Conservation (phyloP, 2,329 filamentous ascomycete species). For the Alternaria ethzedia region DNA sequence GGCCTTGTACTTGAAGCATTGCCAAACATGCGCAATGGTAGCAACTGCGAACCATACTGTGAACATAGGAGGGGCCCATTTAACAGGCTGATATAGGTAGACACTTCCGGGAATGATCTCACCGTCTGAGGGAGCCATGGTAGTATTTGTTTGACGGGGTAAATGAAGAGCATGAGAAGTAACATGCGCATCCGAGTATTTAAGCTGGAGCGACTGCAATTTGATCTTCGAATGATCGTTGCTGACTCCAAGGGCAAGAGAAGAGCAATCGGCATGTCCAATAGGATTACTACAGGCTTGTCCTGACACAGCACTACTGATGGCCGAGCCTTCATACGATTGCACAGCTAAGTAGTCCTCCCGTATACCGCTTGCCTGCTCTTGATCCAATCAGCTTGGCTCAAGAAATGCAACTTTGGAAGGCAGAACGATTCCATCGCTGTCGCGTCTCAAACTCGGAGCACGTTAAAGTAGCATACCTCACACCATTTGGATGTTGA, state of each 20-base stretch:
- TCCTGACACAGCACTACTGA: neutral
- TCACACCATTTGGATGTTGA: too few relatives aligned
- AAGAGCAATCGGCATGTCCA: neutral
- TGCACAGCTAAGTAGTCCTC: neutral
- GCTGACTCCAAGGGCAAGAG: neutral
- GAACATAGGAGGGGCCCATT: slow-evolving; percentile 60
- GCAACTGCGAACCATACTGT: slow-evolving; percentile 53
- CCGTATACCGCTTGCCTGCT: too few relatives aligned
- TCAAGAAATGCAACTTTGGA: too few relatives aligned
- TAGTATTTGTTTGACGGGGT: neutral
- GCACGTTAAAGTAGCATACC: too few relatives aligned
- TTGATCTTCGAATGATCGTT: neutral
- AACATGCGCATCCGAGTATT: neutral
- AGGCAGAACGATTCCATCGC: too few relatives aligned
- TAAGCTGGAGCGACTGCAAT: neutral
- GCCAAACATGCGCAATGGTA: slow-evolving; percentile 56
- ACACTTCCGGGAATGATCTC: slow-evolving; percentile 22
- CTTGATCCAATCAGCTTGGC: too few relatives aligned
- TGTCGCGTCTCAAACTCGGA: too few relatives aligned
- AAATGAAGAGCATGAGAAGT: neutral
- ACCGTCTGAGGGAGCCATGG: neutral
- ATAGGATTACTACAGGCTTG: neutral
- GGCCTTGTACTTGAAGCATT: slow-evolving; percentile 61
- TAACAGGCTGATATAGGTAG: slow-evolving; percentile 57
- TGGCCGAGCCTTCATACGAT: neutral